phyloP scores from a whole-genome alignment of 2,329 filamentous ascomycete genomes.

The Arthrinium puccinioides region DNA sequence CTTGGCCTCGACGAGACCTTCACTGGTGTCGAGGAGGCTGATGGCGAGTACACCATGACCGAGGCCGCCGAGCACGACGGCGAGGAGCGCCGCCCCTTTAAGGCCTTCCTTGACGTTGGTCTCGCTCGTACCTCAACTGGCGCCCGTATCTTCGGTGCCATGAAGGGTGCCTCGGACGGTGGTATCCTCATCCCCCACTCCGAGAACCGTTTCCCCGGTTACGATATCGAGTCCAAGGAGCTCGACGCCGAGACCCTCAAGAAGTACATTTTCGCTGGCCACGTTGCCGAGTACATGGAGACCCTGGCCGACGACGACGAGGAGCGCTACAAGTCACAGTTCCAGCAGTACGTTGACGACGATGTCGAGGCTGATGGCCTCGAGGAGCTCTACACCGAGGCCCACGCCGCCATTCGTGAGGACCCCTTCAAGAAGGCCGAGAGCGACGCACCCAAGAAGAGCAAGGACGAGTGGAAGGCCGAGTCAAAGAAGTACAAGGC shows the following conservation, averaged over 20 bases:
- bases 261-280: conserved; percentile 98
- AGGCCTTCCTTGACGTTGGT: conserved; percentile 97
- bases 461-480: conserved; percentile 93
- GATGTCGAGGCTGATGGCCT: conserved; percentile 93
- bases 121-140: conserved; percentile 95
- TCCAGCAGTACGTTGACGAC: conserved; percentile 95
- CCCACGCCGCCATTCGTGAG: conserved; percentile 93
- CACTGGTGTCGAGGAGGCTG: conserved; percentile 90
- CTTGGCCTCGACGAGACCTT: conserved; percentile 91
- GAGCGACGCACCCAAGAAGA: conserved; percentile 74
- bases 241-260: conserved; percentile 93
- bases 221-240: conserved; percentile 95
- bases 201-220: conserved; percentile 99
- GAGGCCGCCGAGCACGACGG: conserved; percentile 89
- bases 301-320: conserved; percentile 98
- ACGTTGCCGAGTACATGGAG: conserved; percentile 99
- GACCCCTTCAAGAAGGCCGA: conserved; percentile 95
- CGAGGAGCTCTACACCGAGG: conserved; percentile 93
- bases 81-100: conserved; percentile 96
- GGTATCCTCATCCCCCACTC: conserved; percentile 96
- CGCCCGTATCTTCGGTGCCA: conserved; percentile 97
- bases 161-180: conserved; percentile 99
- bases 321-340: conserved; percentile 98
- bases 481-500: conserved; percentile 87
- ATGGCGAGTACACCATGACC: conserved; percentile 93